Evolutionary conservation across 768 basidiomycete genomes (phyloP), one percentile per base, ranked within the genome.

Genomic region (Leccinum aurantiacum): DNA sequence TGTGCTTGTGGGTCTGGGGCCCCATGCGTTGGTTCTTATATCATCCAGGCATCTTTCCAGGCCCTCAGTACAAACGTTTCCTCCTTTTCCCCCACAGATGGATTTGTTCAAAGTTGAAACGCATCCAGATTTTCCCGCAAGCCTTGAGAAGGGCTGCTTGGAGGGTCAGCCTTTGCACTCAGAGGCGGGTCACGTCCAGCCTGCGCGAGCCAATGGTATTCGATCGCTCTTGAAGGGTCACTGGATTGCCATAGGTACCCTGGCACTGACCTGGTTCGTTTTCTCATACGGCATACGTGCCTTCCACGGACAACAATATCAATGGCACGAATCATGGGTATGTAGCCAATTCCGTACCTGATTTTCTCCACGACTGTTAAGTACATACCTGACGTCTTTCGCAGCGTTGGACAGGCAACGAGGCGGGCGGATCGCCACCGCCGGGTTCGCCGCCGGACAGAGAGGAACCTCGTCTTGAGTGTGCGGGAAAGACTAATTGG

Each of bases 81-180:
- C n/a, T 22, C 22, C 33, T 8, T 8, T 47, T n/a, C 4, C 64
- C 7, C 9, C 41, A 44, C 41, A n/a, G 44, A 70, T 71, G 69
- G 60, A 62, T 24, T 35, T 60, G 3, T 3, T 29, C 54, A 66
- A 62, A 49, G 33, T 29, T n/a, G 58, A 41, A 13, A 15, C 54
- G 6, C 53, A 60, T 49, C 41, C 61, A 58, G 59, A 63, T 2
- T 19, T 7, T 10, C 37, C 59, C 4, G 38, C 53, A 38, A 54
- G 31, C 33, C 60, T 66, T 19, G 70, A 72, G 60, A 69, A 71
- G 29, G 69, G 67, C 6, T 33, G 10, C 38, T 44, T 59, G 46
- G 50, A 57, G n/a, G 9, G 14, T 15, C 44, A 61, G 24, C 55
- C 62, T 19, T 47, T 59, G 44, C 35, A 48, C 37, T 3, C 57